Evolutionary conservation across 495 filamentous ascomycete species (phyloP).

Genomic region (Aspergillus saccharolyticus): DNA sequence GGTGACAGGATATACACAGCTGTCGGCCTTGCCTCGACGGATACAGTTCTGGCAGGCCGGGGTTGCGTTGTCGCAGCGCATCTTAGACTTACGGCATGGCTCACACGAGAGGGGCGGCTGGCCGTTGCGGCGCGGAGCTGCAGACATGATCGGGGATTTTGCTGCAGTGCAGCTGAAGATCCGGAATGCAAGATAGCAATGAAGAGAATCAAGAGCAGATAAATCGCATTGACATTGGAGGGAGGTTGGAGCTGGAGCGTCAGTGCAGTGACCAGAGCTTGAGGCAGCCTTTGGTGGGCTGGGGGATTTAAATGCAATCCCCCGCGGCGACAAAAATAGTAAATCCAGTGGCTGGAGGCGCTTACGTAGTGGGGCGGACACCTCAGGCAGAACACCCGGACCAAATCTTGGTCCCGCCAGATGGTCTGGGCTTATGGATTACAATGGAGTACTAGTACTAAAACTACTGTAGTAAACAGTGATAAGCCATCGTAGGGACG

Average conservation of each 20-base stretch:
- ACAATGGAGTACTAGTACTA: too few relatives aligned
- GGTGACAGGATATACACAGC: constrained; percentile 29
- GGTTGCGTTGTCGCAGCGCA: constrained; percentile 34
- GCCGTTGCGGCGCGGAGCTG: constrained; percentile 31
- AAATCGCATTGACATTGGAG: neutral
- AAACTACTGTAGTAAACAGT: too few relatives aligned
- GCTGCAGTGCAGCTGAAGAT: neutral
- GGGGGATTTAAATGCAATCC: neutral
- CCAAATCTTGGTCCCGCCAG: neutral
- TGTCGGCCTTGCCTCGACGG: constrained; percentile 15
- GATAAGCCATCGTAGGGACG: too few relatives aligned
- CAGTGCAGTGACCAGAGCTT: neutral
- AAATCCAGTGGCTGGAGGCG: neutral
- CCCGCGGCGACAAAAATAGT: neutral
- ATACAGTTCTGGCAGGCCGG: constrained; percentile 26
- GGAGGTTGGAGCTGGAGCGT: neutral
- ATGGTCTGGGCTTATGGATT: neutral
- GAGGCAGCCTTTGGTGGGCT: constrained; percentile 4
- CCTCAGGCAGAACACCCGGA: neutral
- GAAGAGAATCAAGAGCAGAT: neutral
- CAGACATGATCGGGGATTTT: constrained; percentile 10
- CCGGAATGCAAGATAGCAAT: neutral
- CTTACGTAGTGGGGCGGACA: neutral
- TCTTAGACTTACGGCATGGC: constrained; percentile 39
- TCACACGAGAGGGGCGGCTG: constrained; percentile 35